Evolutionary conservation across 2,329 filamentous ascomycete genomes (phyloP).

Genomic region (Fusarium sp.): DNA sequence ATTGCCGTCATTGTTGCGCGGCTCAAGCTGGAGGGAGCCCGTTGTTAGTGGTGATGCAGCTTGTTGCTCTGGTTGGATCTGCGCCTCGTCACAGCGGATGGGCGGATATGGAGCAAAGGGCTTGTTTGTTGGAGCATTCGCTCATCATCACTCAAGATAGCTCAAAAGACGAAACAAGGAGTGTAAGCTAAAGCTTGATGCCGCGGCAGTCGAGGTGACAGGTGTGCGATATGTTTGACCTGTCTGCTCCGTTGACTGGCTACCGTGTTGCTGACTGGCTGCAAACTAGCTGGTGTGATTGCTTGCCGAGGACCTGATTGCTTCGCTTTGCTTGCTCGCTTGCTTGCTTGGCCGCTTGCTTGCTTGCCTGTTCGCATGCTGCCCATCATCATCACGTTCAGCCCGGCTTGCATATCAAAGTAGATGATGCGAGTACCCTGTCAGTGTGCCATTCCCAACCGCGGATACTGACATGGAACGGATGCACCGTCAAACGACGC

Average conservation of each 20-base stretch:
- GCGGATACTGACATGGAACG: not conserved
- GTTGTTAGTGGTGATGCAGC: slow-evolving; percentile 20
- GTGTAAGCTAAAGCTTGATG: slow-evolving; percentile 19
- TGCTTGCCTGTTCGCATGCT: slow-evolving; percentile 12
- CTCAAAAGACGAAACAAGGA: slow-evolving; percentile 30
- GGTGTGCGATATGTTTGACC: slow-evolving; percentile 8
- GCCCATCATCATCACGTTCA: slow-evolving; percentile 20
- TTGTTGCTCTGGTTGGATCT: slow-evolving; percentile 32
- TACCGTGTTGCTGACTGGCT: slow-evolving; percentile 11
- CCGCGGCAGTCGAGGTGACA: slow-evolving; percentile 11
- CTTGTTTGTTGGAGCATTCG: slow-evolving; percentile 25
- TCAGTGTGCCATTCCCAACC: slow-evolving; percentile 2
- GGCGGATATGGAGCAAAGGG: slow-evolving; percentile 6
- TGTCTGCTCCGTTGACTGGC: slow-evolving; percentile 2
- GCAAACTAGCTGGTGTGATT: slow-evolving; percentile 12
- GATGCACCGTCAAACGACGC: not conserved
- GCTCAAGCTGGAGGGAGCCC: slow-evolving; percentile 32
- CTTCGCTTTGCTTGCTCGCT: slow-evolving; percentile 4
- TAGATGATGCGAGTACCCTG: slow-evolving; percentile 1
- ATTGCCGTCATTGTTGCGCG: slow-evolving; percentile 13
- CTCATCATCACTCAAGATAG: slow-evolving; percentile 18
- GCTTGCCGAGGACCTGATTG: slow-evolving; percentile 7
- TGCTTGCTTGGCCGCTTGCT: not conserved
- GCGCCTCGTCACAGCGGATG: slow-evolving; percentile 2
- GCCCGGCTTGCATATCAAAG: slow-evolving; percentile 18